phyloP scores from a whole-genome alignment of 2,329 filamentous ascomycete genomes.

The Nemania sp. region DNA sequence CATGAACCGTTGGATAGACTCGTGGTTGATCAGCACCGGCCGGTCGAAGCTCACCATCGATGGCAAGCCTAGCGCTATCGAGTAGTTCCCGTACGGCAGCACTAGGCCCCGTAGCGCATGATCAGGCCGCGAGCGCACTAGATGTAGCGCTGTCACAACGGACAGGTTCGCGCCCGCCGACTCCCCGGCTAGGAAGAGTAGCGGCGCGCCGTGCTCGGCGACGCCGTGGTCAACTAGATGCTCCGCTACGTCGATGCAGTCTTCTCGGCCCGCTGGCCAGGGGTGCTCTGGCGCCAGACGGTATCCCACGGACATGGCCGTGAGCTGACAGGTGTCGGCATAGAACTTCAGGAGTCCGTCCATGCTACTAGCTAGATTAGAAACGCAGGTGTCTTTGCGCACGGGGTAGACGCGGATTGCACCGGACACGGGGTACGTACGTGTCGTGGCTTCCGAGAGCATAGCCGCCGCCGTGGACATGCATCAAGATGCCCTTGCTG shows the following conservation, averaged over 20 bases:
- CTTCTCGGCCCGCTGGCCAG: constrained; percentile 65
- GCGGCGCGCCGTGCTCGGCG: constrained; percentile 57
- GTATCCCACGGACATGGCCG: constrained; percentile 68
- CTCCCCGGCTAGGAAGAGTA: constrained; percentile 42
- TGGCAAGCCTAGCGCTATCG: constrained; percentile 59
- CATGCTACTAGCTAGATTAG: constrained; percentile 8
- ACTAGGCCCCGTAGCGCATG: constrained; percentile 63
- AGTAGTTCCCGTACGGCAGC: constrained; percentile 65
- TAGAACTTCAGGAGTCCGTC: constrained; percentile 60
- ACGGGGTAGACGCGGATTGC: background rate
- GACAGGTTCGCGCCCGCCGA: constrained; percentile 24
- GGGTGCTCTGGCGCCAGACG: constrained; percentile 70
- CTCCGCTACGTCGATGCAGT: constrained; percentile 68
- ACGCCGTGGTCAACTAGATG: constrained; percentile 63
- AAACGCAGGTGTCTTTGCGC: too few species aligned
- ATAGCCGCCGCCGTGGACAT: constrained; percentile 66
- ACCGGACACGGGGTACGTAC: constrained; percentile 9
- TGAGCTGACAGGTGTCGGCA: constrained; percentile 61
- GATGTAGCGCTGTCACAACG: constrained; percentile 53
- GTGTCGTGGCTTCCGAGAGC: constrained; percentile 16
- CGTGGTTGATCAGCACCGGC: constrained; percentile 56
- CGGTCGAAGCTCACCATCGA: constrained; percentile 30
- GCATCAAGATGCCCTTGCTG: constrained; percentile 60
- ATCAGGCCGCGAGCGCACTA: constrained; percentile 54
- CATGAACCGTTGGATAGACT: constrained; percentile 60